Base-by-base conservation (phyloP, 257 asterid species). In the Nicotiana attenuata region DNA sequence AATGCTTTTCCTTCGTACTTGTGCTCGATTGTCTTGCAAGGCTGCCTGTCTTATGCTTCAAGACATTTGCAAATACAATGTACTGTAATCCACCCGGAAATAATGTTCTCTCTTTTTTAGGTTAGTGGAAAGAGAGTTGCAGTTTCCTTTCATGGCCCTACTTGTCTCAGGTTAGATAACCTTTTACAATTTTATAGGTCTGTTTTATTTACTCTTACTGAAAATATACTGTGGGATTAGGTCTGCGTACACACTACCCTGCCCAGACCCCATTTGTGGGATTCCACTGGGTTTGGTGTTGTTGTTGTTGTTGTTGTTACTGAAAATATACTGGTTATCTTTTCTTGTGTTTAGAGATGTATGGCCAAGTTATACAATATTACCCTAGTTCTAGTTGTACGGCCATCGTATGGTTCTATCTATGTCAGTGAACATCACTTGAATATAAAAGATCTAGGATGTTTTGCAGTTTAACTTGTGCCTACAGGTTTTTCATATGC, bases 111-210 rank as follows among this genome's bases (percentile, higher is more conserved):
- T 81, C 63, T 82, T 56, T 33, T 87, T 81, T 85, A 94, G 99
- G 97, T 85, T 96, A 91, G 92, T 89, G 85, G 93, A 96, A 41
- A 86, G 89, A 81, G 89, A 91, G 85, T 85, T 94, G 87, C 91
- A 88, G 77, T 96, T 94, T 85, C 99, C 99, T 81, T 96, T 96
- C 81, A 80, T 93, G 90, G 95, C 97, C 56, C 90, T 94, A 83
- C 99, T 96, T 59, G 91, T 96, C 88, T 96, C 99, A 91, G 99
- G 99, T 96, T 47, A 75, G 80, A 50, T 75, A 1, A 50, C 80
- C 63, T 50, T 50, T 17, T 47, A 75, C 45, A 47, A 16, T 75
- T 50, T 75, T 15, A 16, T 75, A 45, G 0, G 22, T 79, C 26
- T 59, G 0, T 35, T 78, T n/a, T 41, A 38, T 79, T 78, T 38